phyloP scores from a whole-genome alignment of 2,329 filamentous ascomycete species.

The Geosmithia putterillii region DNA sequence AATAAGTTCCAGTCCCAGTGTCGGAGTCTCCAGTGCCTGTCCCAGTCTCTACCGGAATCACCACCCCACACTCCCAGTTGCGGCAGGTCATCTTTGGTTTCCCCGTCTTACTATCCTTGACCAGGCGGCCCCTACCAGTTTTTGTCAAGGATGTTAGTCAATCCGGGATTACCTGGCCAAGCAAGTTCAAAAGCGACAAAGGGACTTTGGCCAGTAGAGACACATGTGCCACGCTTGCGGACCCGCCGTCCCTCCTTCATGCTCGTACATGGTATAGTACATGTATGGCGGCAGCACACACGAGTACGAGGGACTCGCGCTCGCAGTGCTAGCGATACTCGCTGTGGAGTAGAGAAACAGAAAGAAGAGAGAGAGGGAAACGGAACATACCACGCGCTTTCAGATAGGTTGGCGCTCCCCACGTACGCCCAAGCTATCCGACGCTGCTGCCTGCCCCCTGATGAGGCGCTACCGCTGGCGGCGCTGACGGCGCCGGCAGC shows the following conservation, averaged over 20 bases:
- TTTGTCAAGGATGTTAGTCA: neutral
- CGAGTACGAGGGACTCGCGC: too few relatives aligned
- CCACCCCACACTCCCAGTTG: conserved; percentile 93
- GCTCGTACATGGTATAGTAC: too few relatives aligned
- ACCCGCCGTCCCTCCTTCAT: neutral
- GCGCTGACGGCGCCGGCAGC: conserved; percentile 1
- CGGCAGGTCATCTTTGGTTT: conserved; percentile 66
- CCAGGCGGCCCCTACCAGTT: conserved; percentile 57
- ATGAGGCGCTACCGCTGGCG: neutral
- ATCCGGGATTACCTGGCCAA: neutral
- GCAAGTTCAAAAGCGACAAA: too few relatives aligned
- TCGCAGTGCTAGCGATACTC: too few relatives aligned
- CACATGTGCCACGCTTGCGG: neutral
- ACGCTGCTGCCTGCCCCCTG: neutral
- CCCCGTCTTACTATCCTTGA: conserved; percentile 55
- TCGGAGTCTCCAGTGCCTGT: neutral
- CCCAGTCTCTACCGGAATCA: conserved; percentile 43
- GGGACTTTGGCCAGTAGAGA: too few relatives aligned
- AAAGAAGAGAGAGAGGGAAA: neutral
- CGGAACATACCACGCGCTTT: conserved; percentile 73
- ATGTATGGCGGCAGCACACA: too few relatives aligned
- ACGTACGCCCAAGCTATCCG: conserved; percentile 71
- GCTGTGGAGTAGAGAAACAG: neutral
- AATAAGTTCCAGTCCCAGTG: neutral
- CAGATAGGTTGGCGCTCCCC: conserved; percentile 83